These are phyloP conservation scores for Helianthus tuberosus DNA, from an alignment of 129 eudicot species.

Conservation along the genomic window DNA sequence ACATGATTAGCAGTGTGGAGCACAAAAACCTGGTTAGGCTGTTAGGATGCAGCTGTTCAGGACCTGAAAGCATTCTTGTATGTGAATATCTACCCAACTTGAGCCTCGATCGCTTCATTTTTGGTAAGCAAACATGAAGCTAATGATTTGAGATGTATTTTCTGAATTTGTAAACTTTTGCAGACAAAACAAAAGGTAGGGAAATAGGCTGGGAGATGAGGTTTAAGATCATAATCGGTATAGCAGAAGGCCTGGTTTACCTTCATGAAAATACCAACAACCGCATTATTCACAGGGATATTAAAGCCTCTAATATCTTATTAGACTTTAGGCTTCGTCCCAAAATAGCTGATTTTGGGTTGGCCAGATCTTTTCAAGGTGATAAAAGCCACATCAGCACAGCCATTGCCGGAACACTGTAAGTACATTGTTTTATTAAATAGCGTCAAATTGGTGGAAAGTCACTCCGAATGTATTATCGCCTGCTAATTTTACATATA, in stretches of 20 bases:
- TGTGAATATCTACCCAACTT: conserved; percentile 70
- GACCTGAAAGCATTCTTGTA: conserved; percentile 81
- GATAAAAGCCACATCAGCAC: conserved; percentile 89
- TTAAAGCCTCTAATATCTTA: conserved; percentile 77
- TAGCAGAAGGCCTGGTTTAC: conserved; percentile 85
- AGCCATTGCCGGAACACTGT: conserved; percentile 84
- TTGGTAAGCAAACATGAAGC: too few species aligned
- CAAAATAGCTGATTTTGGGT: conserved; percentile 87
- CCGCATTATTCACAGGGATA: conserved; percentile 80
- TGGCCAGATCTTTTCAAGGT: conserved; percentile 88
- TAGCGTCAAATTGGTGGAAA: not conserved
- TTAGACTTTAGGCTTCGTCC: conserved; percentile 72
- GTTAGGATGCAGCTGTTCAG: conserved; percentile 81
- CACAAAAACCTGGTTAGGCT: conserved; percentile 78
- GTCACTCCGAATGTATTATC: not conserved
- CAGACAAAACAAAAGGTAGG: conserved; percentile 64
- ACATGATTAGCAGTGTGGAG: conserved; percentile 73
- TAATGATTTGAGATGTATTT: not conserved
- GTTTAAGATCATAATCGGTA: conserved; percentile 57
- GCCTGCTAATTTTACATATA: not conserved
- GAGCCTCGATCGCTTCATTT: conserved; percentile 79
- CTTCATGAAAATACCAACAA: conserved; percentile 73
- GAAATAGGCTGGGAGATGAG: conserved; percentile 77
- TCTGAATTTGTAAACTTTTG: not conserved
- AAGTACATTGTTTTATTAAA: conserved; percentile 23